Evolutionary conservation across 805 yeast genomes (phyloP).

Genomic region (Maudiozyma saulgeensis): DNA sequence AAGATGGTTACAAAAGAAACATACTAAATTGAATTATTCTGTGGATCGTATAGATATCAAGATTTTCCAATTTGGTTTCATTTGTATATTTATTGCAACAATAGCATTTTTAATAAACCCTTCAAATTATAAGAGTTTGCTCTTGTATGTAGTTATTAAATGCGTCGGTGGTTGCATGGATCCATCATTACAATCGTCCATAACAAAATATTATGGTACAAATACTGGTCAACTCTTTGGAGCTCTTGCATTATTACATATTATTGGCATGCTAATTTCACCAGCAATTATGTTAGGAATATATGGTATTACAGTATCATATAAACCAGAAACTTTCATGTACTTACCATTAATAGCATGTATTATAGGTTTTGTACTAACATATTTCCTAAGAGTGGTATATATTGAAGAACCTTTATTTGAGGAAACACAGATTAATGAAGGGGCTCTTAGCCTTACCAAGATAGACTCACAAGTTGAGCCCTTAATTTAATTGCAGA

Average conservation of each 20-base stretch:
- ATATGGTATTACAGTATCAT: slow-evolving; percentile 37
- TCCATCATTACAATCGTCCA: slow-evolving; percentile 51
- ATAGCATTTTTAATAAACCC: slow-evolving; percentile 24
- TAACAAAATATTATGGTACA: slow-evolving; percentile 53
- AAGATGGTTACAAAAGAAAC: slow-evolving; percentile 29
- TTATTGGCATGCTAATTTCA: slow-evolving; percentile 35
- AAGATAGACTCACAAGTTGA: too few species aligned
- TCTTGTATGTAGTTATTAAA: slow-evolving; percentile 31
- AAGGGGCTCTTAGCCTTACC: too few species aligned
- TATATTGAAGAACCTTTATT: background rate
- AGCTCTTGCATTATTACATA: slow-evolving; percentile 52
- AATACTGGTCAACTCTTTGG: slow-evolving; percentile 65
- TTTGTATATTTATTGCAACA: slow-evolving; percentile 13
- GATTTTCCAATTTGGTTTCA: slow-evolving; percentile 31
- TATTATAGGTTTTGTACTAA: slow-evolving; percentile 8
- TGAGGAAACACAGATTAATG: background rate
- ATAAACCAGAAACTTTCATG: slow-evolving; percentile 33
- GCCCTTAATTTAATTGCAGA: too few species aligned
- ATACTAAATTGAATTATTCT: slow-evolving; percentile 31
- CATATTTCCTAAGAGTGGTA: slow-evolving; percentile 15
- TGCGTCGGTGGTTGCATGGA: slow-evolving; percentile 42
- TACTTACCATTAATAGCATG: slow-evolving; percentile 18
- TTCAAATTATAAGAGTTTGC: slow-evolving; percentile 10
- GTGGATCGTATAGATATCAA: slow-evolving; percentile 45
- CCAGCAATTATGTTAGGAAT: slow-evolving; percentile 42